Percentiles rank a stretch among this genome's conserved stretches.
phyloP scores from a whole-genome alignment of 2,329 filamentous ascomycete species.

The Fusarium vanettenii region DNA sequence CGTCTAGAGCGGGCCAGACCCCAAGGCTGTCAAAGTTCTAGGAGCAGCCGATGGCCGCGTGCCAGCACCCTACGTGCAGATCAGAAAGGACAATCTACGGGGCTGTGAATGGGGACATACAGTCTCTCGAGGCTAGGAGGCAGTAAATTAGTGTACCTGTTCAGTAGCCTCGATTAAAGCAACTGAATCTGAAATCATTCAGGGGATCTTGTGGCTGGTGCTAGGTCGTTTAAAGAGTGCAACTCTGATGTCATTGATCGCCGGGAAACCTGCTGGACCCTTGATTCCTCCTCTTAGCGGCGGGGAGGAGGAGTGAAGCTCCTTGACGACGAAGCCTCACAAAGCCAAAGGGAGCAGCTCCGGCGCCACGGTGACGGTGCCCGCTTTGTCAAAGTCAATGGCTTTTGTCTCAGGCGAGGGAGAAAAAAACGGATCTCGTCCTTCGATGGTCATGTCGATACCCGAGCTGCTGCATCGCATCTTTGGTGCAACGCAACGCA shows the following conservation, averaged over 20 bases:
- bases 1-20: constrained; percentile 2
- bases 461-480: constrained; percentile 30
- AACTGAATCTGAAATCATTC: neutral
- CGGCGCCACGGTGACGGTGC: neutral
- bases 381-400: neutral
- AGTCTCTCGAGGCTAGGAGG: neutral
- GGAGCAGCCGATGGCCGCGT: constrained; percentile 30
- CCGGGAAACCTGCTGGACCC: constrained; percentile 18
- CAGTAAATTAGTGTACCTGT: neutral
- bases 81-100: neutral
- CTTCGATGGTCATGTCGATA: constrained; percentile 25
- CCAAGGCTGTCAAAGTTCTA: neutral
- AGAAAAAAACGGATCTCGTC: neutral
- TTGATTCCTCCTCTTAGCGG: constrained; percentile 16
- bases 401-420: neutral
- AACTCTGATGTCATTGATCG: constrained; percentile 30
- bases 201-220: neutral
- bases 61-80: constrained; percentile 35
- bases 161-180: neutral
- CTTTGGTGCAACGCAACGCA: constrained; percentile 26
- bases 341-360: neutral
- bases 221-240: neutral
- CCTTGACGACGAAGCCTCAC: constrained; percentile 7
- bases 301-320: neutral
- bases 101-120: no score